Conservation (phyloP, 139 green algal species). For the Chlamydomonas incerta region DNA sequence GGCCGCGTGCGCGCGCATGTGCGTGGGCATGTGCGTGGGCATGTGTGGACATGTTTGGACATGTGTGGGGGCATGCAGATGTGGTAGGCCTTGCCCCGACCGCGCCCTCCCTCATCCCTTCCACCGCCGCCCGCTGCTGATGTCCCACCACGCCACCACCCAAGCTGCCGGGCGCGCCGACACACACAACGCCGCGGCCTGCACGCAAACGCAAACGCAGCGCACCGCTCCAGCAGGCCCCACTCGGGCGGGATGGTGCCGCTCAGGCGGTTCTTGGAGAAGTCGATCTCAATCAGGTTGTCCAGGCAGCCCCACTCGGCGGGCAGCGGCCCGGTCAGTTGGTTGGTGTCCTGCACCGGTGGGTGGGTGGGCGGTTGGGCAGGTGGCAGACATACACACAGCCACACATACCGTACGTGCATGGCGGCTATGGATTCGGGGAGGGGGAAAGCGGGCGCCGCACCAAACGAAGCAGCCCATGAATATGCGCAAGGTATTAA, state of each 20-base stretch:
- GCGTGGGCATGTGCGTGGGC: neutral
- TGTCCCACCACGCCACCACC: neutral
- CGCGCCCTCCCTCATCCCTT: neutral
- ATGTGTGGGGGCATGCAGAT: too few species aligned
- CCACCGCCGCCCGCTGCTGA: too few species aligned
- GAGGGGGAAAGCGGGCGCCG: neutral
- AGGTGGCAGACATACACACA: neutral
- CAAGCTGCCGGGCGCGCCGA: neutral
- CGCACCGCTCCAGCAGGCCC: neutral
- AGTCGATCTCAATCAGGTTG: slow-evolving; percentile 38
- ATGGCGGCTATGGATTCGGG: too few species aligned
- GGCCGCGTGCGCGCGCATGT: too few species aligned
- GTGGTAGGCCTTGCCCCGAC: neutral
- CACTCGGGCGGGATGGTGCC: slow-evolving; percentile 39
- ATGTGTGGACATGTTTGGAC: neutral
- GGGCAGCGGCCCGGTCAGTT: slow-evolving; percentile 9
- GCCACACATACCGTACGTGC: neutral
- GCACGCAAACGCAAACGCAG: too few species aligned
- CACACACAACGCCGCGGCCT: neutral
- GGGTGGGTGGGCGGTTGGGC: neutral
- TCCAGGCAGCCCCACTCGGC: slow-evolving; percentile 38
- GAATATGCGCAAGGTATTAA: neutral
- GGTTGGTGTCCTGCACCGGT: slow-evolving; percentile 1
- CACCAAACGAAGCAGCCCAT: neutral
- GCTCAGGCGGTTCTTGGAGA: neutral